phyloP scores from a whole-genome alignment of 2,329 filamentous ascomycete species.

The Hymenoscyphus salicellus region DNA sequence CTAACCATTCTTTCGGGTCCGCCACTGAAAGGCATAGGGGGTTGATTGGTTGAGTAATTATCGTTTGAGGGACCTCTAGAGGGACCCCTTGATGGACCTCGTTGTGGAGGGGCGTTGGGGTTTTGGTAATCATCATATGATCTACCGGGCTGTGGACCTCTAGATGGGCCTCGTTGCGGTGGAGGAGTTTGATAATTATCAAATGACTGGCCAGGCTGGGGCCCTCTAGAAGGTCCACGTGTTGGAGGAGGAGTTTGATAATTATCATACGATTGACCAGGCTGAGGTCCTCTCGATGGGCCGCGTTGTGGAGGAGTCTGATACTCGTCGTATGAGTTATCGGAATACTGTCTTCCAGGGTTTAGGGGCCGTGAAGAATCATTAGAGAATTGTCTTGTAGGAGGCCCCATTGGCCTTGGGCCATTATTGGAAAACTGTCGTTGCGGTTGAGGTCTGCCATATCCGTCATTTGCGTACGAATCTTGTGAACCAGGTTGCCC shows the following conservation, averaged over 20 bases:
- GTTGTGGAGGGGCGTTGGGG: conserved; percentile 6
- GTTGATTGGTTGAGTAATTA: neutral
- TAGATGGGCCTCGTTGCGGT: conserved; percentile 6
- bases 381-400: conserved; percentile 27
- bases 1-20: conserved; percentile 27
- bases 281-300: conserved; percentile 5
- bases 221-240: conserved; percentile 2
- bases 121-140: conserved; percentile 19
- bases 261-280: conserved; percentile 9
- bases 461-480: conserved; percentile 20
- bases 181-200: neutral
- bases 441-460: conserved; percentile 22
- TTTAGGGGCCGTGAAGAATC: conserved; percentile 25
- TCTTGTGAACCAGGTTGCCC: conserved; percentile 21
- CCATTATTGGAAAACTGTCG: conserved; percentile 24
- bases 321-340: conserved; percentile 22
- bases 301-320: conserved; percentile 10
- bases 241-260: neutral
- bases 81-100: conserved; percentile 12
- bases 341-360: conserved; percentile 27
- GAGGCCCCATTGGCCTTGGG: conserved; percentile 21
- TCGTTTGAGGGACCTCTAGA: conserved; percentile 6
- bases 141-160: conserved; percentile 24
- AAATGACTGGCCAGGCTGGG: neutral
- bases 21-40: conserved; percentile 6